Conservation (phyloP, 106 monocot genomes). For the Allium fistulosum region DNA sequence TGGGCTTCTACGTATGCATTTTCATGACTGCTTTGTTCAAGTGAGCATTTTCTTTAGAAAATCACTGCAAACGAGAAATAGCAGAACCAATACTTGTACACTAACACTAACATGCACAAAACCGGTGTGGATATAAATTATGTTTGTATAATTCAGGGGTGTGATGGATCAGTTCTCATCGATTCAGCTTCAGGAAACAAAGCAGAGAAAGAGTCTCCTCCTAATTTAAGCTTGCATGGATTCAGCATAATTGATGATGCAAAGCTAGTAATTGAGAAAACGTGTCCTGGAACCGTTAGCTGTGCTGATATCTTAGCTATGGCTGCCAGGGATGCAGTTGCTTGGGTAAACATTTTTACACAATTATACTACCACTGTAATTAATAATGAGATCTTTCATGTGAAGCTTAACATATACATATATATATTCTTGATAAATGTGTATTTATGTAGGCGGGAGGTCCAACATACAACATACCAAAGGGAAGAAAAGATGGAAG, state of each 20-base stretch:
- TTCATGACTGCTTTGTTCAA: slow-evolving; percentile 96
- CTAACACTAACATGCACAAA: neutral
- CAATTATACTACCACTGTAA: neutral
- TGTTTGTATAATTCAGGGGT: slow-evolving; percentile 32
- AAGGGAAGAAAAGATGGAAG: slow-evolving; percentile 74
- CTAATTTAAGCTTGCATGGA: slow-evolving; percentile 65
- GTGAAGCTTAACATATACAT: neutral
- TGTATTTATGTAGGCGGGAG: slow-evolving; percentile 44
- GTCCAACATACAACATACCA: slow-evolving; percentile 46
- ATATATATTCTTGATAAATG: neutral
- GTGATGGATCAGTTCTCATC: slow-evolving; percentile 78
- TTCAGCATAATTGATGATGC: slow-evolving; percentile 69
- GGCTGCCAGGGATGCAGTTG: slow-evolving; percentile 67
- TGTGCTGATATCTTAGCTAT: slow-evolving; percentile 75
- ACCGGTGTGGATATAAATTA: too few species aligned
- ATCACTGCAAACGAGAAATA: neutral
- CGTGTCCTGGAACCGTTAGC: slow-evolving; percentile 63
- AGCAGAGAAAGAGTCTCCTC: slow-evolving; percentile 75
- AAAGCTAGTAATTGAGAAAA: slow-evolving; percentile 39
- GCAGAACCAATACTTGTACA: neutral
- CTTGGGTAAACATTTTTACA: slow-evolving; percentile 33
- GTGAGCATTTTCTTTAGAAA: neutral
- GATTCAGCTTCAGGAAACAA: slow-evolving; percentile 57
- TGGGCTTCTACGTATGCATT: slow-evolving; percentile 72
- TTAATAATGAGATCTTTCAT: neutral